Percentiles rank a stretch among this genome's conserved stretches.
These are phyloP conservation scores for Cystofilobasidium bisporidii DNA, from an alignment of 768 basidiomycete species.

Conservation along the genomic window DNA sequence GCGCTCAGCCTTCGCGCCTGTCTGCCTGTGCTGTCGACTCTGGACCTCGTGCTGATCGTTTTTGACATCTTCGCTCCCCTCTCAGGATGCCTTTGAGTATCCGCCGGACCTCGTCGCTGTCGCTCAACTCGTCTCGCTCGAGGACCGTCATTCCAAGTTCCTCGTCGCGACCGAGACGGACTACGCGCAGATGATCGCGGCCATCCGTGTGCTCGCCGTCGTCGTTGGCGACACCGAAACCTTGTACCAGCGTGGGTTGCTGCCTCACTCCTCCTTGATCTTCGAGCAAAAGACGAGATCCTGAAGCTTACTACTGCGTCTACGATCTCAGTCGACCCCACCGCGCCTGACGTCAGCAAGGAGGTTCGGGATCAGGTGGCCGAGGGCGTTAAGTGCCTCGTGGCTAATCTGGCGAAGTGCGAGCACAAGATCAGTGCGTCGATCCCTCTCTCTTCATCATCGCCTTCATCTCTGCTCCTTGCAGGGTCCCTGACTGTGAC, in stretches of 20 bases:
- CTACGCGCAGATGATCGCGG: slow-evolving; percentile 16
- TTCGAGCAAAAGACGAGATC: neutral
- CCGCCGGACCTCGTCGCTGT: neutral
- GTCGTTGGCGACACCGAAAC: neutral
- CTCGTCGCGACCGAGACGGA: slow-evolving; percentile 6
- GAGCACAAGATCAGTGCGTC: slow-evolving; percentile 20
- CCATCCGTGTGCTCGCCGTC: slow-evolving; percentile 14
- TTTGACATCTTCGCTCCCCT: neutral
- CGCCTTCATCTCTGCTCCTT: neutral
- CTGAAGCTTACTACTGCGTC: no score
- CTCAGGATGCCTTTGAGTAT: neutral
- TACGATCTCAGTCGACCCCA: neutral
- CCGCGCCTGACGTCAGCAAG: neutral
- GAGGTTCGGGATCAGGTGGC: neutral
- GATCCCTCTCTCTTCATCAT: no score
- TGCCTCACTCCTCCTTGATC: neutral
- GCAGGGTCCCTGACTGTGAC: neutral
- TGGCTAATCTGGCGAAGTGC: slow-evolving; percentile 2
- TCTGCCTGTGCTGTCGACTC: no score
- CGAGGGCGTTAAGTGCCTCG: neutral
- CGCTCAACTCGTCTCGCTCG: slow-evolving; percentile 9
- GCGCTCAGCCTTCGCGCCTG: no score
- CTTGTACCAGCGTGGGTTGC: neutral
- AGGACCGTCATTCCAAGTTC: slow-evolving; percentile 6
- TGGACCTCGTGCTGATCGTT: no score